These are phyloP conservation scores for Amanita jacksonii DNA, from an alignment of 768 basidiomycete genomes.

Conservation along the genomic window DNA sequence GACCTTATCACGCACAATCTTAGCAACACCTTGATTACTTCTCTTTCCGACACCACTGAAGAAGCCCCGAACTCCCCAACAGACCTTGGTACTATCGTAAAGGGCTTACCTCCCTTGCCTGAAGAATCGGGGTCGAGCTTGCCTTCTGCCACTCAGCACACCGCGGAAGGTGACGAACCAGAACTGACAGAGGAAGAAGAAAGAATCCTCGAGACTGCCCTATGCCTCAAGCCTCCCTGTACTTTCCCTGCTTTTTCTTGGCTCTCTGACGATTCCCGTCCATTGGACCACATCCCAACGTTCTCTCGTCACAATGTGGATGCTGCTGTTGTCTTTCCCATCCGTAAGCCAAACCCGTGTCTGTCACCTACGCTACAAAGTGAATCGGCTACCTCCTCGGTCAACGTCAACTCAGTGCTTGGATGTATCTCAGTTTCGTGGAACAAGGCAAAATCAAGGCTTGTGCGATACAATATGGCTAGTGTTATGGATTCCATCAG, in stretches of 20 bases:
- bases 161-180: background rate
- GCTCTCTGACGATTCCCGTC: background rate
- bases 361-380: background rate
- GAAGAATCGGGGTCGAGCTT: too few relatives aligned
- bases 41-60: too few relatives aligned
- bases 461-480: background rate
- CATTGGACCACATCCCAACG: background rate
- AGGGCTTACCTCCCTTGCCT: too few relatives aligned
- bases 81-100: too few relatives aligned
- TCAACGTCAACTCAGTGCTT: background rate
- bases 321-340: background rate
- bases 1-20: too few relatives aligned
- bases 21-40: too few relatives aligned
- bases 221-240: background rate
- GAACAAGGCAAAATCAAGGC: background rate
- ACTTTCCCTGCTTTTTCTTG: background rate
- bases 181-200: slow-evolving; percentile 4
- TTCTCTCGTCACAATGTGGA: slow-evolving; percentile 2
- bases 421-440: background rate
- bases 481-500: background rate
- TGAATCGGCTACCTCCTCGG: background rate
- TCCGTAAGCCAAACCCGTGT: background rate
- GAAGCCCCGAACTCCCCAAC: too few relatives aligned
- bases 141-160: background rate
- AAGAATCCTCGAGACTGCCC: background rate